Conservation (phyloP, 129 eudicot species). For the Chrysanthemum makinoi region DNA sequence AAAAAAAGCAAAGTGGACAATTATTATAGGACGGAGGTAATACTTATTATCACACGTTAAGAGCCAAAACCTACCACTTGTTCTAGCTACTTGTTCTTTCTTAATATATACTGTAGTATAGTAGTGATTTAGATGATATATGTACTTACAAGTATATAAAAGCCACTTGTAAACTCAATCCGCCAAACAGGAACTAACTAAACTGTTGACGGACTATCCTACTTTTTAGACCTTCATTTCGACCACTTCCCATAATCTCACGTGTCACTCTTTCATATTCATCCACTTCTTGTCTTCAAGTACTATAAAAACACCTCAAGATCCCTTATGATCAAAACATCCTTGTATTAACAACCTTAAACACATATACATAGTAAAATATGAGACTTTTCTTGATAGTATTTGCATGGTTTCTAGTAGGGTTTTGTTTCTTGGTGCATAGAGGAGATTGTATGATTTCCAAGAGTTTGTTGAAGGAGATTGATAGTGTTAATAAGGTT, state of each 20-base stretch:
- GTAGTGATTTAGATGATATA: neutral
- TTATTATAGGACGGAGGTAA: too few relatives aligned
- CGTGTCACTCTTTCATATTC: conserved; percentile 17
- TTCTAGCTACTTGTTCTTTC: too few relatives aligned
- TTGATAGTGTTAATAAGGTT: conserved; percentile 34
- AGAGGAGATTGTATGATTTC: conserved; percentile 29
- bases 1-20: too few relatives aligned
- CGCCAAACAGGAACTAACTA: conserved; percentile 2
- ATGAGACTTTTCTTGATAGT: conserved; percentile 17
- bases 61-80: too few relatives aligned
- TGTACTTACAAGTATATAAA: neutral
- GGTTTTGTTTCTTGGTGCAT: conserved; percentile 27
- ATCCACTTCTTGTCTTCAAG: conserved; percentile 7
- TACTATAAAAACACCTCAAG: conserved; percentile 5
- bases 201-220: conserved; percentile 17
- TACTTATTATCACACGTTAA: too few relatives aligned
- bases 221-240: neutral
- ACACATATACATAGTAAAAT: conserved; percentile 9
- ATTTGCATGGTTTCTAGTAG: conserved; percentile 33
- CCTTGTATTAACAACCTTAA: neutral
- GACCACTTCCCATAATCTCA: neutral
- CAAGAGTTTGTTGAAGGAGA: conserved; percentile 24
- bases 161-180: conserved; percentile 16
- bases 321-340: conserved; percentile 10
- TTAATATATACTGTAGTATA: too few relatives aligned